Evolutionary conservation across 148 eudicot genomes (phyloP), one percentile per base, ranked within the genome.

Genomic region (Camellia sinensis): DNA sequence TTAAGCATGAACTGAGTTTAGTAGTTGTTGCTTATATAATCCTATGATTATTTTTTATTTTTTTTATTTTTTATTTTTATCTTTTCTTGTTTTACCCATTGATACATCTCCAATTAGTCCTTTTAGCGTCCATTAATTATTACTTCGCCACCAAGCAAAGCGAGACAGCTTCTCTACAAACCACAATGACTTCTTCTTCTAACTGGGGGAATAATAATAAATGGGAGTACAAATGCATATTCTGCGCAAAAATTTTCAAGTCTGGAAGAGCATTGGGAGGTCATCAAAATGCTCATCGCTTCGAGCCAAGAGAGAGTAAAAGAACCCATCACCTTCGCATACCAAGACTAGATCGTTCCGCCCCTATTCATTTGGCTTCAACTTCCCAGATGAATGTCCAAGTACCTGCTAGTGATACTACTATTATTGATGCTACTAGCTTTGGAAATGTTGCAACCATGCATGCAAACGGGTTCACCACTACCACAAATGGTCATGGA

Each of bases 221-320:
- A 40, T 74, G 65, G 64, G 64, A 57, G 7, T 74, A 74, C 65
- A 17, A 40, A 12, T 74, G 77, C 65, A 37, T 37, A 9, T 74
- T 15, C 50, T 74, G 77, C 44, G 2, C 7, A 0, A 40, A 12
- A 56, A 17, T 3, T 21, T 74, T 56, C 65, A 18, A 37, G 7
- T 74, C 77, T 4, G 77, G 77, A 17, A 43, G 77, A 0, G 77
- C 77, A 0, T 40, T 74, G 65, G 77, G 77, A 15, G 77, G 65
- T 0, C 77, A 74, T 21, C 77, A 74, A 3, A 74, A 74, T 74
- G 77, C 77, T 44, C 77, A 74, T 48, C 77, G 77, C 22, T 74
- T 56, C 14, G 77, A 74, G 54, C 29, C 64, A 17, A 56, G 77
- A 13, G 64, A 74, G 6, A 57, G 22, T 7, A 74, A 18, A 40